Base-by-base conservation (phyloP, 2,329 filamentous ascomycete species). In the Amphichorda felina region DNA sequence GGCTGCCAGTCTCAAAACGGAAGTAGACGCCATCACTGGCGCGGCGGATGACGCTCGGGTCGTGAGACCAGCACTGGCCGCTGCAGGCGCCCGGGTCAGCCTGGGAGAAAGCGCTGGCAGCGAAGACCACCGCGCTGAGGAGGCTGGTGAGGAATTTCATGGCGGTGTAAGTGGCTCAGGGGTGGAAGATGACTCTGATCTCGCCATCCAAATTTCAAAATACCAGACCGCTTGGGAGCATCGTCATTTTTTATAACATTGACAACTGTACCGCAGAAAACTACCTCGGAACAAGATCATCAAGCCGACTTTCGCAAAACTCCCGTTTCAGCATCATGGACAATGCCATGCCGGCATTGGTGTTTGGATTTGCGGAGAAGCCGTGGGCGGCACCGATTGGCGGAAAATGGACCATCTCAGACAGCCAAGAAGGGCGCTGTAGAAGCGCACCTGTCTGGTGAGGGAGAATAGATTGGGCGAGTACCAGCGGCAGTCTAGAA, bases 1-100 rank as follows among this genome's bases (percentile, higher is more conserved):
- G 50, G 43, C 51, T 53, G 17, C 57, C 57, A 6, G 63, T 65
- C 21, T 51, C 55, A 50, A 64, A 64, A 35, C 60, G 51, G 47
- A 62, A 65, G 44, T 61, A 64, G 15, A 45, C 54, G 31, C 60
- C 59, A 33, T 64, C 60, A 14, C 47, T 48, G 15, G 13, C 18
- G 30, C 59, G 55, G 24, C 51, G 54, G 39, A 62, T 48, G 18
- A 64, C 46, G 3, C 52, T 50, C 13, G 59, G 59, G 39, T 64
- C 60, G 41, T 63, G 60, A 9, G 55, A 48, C 40, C 50, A 53
- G 46, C 59, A 62, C 21, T 48, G 40, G 17, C 58, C 57, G 24
- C 49, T 54, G 43, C 61, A 63, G 8, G 55, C 38, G 5, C 54
- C 55, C 3, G 59, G 59, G 25, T 54, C 45, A 19, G 50, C 46